These are phyloP conservation scores for Cutaneotrichosporon dermatis DNA, from an alignment of 1,284 basidiomycete genomes.

Conservation along the genomic window DNA sequence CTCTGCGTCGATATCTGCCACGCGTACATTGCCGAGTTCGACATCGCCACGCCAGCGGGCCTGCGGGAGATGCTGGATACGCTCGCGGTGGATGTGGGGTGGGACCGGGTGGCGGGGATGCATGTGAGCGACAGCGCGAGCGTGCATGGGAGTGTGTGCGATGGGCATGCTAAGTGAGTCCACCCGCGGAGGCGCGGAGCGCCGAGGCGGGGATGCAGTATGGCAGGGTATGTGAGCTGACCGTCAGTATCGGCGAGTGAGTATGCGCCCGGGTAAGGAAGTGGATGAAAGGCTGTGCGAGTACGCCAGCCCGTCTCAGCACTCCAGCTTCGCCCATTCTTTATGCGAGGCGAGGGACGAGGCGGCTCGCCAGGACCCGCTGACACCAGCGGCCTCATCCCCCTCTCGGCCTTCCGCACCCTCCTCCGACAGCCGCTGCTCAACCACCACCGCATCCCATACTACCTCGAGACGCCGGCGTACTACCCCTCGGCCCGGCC, in stretches of 20 bases:
- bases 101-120: conserved; percentile 7
- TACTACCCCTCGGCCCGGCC: conserved; percentile 1
- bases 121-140: conserved; percentile 14
- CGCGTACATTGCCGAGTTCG: conserved; percentile 16
- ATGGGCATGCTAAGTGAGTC: conserved; percentile 14
- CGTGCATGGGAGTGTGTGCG: conserved; percentile 5
- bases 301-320: too few species aligned
- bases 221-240: background rate
- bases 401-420: conserved; percentile 4
- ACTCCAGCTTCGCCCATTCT: too few species aligned
- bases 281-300: too few species aligned
- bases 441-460: conserved; percentile 7
- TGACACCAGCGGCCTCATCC: conserved; percentile 11
- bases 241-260: conserved; percentile 10
- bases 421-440: conserved; percentile 8
- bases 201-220: too few species aligned
- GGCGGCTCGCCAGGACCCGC: too few species aligned
- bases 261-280: background rate
- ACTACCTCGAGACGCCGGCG: conserved; percentile 15
- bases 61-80: background rate
- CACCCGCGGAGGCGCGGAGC: too few species aligned
- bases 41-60: background rate
- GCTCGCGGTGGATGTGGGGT: background rate
- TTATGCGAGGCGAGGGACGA: too few species aligned
- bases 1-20: conserved; percentile 18